A percentile compares a stretch with the other conserved stretches of the same genome.
phyloP scores from a whole-genome alignment of 2,329 filamentous ascomycete species.

The Trichoderma aggressivum region DNA sequence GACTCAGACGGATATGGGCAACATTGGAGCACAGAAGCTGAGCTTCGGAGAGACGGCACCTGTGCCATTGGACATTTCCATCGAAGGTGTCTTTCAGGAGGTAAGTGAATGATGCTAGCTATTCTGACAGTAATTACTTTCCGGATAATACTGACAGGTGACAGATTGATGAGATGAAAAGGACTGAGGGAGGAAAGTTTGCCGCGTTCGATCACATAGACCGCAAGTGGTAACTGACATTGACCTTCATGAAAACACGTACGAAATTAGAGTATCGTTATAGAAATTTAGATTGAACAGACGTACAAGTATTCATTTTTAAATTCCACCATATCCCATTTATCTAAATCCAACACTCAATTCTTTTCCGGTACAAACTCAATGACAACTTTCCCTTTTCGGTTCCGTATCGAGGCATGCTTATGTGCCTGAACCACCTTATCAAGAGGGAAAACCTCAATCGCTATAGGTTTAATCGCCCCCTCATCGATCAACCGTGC shows the following conservation, averaged over 20 bases:
- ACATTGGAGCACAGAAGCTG: background rate
- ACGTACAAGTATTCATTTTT: background rate
- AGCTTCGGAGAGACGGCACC: background rate
- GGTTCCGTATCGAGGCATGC: constrained; percentile 23
- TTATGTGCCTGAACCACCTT: constrained; percentile 29
- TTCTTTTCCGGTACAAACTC: constrained; percentile 22
- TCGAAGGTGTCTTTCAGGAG: background rate
- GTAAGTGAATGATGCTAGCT: background rate
- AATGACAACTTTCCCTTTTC: constrained; percentile 29
- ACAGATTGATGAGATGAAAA: background rate
- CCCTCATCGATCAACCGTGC: constrained; percentile 26
- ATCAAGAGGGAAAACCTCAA: constrained; percentile 25
- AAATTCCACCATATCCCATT: background rate
- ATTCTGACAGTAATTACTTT: background rate
- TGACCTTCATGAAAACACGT: background rate
- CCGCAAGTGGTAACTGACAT: background rate
- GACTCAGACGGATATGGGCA: background rate
- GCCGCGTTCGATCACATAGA: background rate
- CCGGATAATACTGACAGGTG: background rate
- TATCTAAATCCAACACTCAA: background rate
- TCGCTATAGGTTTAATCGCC: constrained; percentile 21
- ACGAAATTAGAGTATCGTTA: background rate
- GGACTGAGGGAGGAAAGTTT: background rate
- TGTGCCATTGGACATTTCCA: background rate
- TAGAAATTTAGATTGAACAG: background rate